These are phyloP conservation scores for Oryza officinalis DNA, from an alignment of 176 grass and related monocot species.

Conservation along the genomic window DNA sequence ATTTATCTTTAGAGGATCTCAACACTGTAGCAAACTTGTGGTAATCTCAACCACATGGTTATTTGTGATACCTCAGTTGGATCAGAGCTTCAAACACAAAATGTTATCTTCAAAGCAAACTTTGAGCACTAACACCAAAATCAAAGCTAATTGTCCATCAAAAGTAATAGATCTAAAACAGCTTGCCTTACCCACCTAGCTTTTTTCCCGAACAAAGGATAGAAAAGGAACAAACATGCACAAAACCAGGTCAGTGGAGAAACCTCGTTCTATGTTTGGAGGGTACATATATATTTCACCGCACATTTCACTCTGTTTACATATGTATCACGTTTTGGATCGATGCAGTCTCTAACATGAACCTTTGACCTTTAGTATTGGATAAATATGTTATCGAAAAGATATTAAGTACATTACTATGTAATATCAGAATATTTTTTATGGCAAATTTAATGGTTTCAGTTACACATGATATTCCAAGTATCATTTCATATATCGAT, in stretches of 20 bases:
- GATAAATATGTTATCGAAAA: neutral
- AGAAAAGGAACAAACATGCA: neutral
- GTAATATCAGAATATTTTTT: neutral
- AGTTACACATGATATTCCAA: neutral
- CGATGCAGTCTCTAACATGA: neutral
- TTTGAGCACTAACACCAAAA: neutral
- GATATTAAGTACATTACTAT: neutral
- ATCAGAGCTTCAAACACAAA: slow-evolving; percentile 3
- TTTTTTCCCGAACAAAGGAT: neutral
- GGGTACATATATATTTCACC: neutral
- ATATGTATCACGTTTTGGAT: neutral
- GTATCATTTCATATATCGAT: neutral
- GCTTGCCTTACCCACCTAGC: neutral
- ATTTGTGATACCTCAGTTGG: neutral
- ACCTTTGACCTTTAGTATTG: neutral
- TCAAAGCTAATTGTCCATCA: neutral
- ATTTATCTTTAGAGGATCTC: neutral
- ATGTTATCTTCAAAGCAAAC: neutral
- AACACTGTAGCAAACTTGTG: neutral
- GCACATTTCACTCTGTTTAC: neutral
- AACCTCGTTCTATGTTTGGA: neutral
- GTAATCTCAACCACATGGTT: neutral
- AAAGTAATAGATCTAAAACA: neutral
- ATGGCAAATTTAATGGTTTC: neutral
- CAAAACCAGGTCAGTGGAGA: neutral